Conservation (phyloP, 805 yeast species). For the Tetrapisispora pingtungensis region DNA sequence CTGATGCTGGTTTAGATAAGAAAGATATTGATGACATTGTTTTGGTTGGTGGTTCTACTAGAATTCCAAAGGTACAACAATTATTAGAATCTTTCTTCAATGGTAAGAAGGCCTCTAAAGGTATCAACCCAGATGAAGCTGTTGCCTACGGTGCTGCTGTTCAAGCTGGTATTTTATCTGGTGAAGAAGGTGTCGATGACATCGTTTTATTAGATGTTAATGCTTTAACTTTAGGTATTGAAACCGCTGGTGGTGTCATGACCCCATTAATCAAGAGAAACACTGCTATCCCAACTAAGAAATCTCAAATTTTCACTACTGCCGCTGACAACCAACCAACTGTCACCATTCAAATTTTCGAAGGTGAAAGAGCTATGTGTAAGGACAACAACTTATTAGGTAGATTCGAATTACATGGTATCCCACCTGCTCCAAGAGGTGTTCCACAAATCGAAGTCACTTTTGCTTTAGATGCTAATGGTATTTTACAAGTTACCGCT, state of each 20-base stretch:
- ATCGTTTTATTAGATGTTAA: conserved; percentile 86
- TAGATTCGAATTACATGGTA: conserved; percentile 92
- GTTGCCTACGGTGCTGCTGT: conserved; percentile 99
- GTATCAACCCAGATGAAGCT: conserved; percentile 98
- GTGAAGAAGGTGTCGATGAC: conserved; percentile 89
- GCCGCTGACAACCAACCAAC: conserved; percentile 96
- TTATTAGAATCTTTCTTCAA: conserved; percentile 81
- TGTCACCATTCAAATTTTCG: conserved; percentile 85
- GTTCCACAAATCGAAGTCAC: conserved; percentile 97
- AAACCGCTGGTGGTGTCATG: conserved; percentile 97
- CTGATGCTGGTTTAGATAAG: conserved; percentile 84
- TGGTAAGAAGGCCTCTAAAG: conserved; percentile 94
- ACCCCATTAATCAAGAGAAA: conserved; percentile 90
- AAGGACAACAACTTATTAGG: conserved; percentile 93
- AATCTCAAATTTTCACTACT: conserved; percentile 90
- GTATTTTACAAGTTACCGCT: conserved; percentile 92
- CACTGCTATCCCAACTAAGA: conserved; percentile 91
- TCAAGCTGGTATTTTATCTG: conserved; percentile 95
- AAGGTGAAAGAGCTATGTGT: conserved; percentile 93
- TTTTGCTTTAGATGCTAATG: conserved; percentile 93
- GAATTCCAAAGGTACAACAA: conserved; percentile 97
- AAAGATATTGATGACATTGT: conserved; percentile 89
- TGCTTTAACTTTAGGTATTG: conserved; percentile 91
- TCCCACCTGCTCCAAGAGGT: conserved; percentile 99
- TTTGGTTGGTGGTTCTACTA: conserved; percentile 97